Evolutionary conservation across 1,284 basidiomycete species (phyloP).

Genomic region (Ustilago nuda): DNA sequence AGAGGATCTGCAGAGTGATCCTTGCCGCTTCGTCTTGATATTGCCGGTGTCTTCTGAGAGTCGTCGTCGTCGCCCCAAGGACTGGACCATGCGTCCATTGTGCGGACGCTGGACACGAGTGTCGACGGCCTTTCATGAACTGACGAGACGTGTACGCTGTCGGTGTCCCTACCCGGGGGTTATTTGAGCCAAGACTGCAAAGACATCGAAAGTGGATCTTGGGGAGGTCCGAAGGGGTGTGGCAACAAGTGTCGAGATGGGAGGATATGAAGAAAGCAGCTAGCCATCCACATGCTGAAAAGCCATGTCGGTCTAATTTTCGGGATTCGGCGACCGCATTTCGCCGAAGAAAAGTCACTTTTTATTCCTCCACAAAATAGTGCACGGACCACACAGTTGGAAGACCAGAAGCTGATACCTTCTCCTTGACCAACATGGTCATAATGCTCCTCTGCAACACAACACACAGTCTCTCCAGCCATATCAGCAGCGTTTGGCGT

Average conservation of each 20-base stretch:
- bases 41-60: background rate
- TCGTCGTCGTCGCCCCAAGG: conserved; percentile 43
- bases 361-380: conserved; percentile 17
- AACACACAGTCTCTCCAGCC: background rate
- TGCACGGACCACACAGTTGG: conserved; percentile 1
- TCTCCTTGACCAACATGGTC: conserved; percentile 6
- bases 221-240: background rate
- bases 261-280: conserved; percentile 1
- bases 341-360: background rate
- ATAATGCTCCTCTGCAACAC: background rate
- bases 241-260: background rate
- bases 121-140: background rate
- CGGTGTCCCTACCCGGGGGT: background rate
- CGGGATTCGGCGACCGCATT: conserved; percentile 13
- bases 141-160: background rate
- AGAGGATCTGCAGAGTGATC: background rate
- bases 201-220: background rate
- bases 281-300: background rate
- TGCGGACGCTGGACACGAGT: background rate
- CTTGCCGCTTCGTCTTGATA: background rate
- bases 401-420: background rate
- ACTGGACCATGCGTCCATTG: conserved; percentile 51
- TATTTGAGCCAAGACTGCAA: background rate
- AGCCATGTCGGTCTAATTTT: background rate
- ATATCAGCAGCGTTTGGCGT: too few relatives aligned